Percentiles rank a stretch among this genome's conserved stretches.
phyloP scores from a whole-genome alignment of 148 eudicot species.

The Chenopodium quinoa region DNA sequence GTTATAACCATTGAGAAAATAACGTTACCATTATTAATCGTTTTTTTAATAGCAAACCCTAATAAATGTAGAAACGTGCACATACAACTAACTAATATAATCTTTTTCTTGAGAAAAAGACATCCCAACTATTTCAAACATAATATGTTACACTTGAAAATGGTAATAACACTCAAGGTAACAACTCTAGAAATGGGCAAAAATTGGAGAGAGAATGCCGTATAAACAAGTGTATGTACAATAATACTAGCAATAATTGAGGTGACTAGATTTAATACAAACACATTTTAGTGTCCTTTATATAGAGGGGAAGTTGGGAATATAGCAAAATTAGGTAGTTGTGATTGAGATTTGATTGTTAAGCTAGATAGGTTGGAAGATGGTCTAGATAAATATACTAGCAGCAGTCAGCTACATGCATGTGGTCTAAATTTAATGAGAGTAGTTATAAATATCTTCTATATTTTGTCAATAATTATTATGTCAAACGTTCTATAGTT shows the following conservation, averaged over 20 bases:
- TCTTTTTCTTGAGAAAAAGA: no score
- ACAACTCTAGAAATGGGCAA: not conserved
- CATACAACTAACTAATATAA: not conserved
- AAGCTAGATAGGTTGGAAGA: not conserved
- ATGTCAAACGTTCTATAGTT: not conserved
- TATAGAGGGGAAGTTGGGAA: not conserved
- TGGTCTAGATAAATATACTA: not conserved
- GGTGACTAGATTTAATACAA: slow-evolving; percentile 7
- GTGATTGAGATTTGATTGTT: not conserved
- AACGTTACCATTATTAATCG: no score
- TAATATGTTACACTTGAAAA: no score
- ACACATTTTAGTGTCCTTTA: not conserved
- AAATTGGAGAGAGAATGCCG: not conserved
- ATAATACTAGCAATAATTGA: slow-evolving; percentile 1
- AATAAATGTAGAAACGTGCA: not conserved
- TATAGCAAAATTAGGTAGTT: not conserved
- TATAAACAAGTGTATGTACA: not conserved
- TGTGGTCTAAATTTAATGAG: not conserved
- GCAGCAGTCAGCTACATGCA: not conserved
- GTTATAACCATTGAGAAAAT: no score
- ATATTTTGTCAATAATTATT: not conserved
- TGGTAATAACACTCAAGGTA: not conserved
- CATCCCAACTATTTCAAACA: no score
- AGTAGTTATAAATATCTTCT: not conserved
- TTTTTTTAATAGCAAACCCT: not conserved